Evolutionary conservation across 2,329 filamentous ascomycete species (phyloP), one percentile per base, ranked within the genome.

Genomic region (Colletotrichum trifolii): DNA sequence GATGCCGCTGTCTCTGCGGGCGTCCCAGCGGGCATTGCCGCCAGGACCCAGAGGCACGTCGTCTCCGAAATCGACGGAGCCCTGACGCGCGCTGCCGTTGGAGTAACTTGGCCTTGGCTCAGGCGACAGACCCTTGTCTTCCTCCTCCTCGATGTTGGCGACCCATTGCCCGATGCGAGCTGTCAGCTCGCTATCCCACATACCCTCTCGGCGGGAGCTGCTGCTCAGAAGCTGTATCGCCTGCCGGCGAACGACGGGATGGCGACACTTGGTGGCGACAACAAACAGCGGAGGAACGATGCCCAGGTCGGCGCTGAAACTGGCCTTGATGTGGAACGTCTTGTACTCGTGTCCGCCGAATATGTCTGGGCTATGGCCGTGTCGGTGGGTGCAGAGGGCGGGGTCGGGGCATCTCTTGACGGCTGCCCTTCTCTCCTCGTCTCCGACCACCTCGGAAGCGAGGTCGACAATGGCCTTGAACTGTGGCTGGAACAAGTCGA

Each of bases 161-260:
- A 88, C 79, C 85, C 85, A 88, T 63, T 78, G 79, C 50, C 81
- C 82, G 68, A 88, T 87, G 8, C 81, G 81, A 1, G 85, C 85
- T 10, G 82, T 79, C 65, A 88, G 79, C 68, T 86, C 83, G 69
- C 85, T 89, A 70, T 92, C 89, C 89, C 89, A 91, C 82, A 91
- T 88, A 25, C 87, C 89, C 75, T 91, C 89, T 53, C 88, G 80
- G 49, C 88, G 81, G 8, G 87, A 84, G 70, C 85, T 88, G 69
- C 82, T 86, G 54, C 82, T 80, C 60, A 91, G 76, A 42, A 91
- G 74, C 72, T 86, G 81, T 46, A 91, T 87, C 8, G 89, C 89
- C 67, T 86, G 84, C 15, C 87, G 80, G 17, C 89, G 83, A 39
- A 85, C 80, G 2, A 77, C 69, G 0, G 83, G 82, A 65, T 90